Percentiles rank a stretch among this genome's conserved stretches.
Evolutionary conservation across 305 asterid species (phyloP).

Genomic region (Plantago coronopus): DNA sequence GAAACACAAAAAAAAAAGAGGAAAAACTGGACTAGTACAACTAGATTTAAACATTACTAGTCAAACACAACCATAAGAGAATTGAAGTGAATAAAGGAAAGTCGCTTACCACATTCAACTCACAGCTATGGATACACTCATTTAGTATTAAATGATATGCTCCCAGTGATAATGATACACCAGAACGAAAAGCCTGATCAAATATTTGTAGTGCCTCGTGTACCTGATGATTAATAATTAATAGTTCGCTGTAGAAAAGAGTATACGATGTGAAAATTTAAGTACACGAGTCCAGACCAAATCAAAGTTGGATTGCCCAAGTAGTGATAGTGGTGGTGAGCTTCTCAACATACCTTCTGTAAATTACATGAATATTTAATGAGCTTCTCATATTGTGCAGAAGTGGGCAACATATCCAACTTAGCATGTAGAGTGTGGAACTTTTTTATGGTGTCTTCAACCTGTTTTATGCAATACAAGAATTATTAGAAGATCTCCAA

Average conservation of each 20-base stretch:
- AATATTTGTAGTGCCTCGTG: conserved; percentile 66
- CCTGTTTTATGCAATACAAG: conserved; percentile 43
- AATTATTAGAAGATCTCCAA: conserved; percentile 28
- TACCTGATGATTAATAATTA: conserved; percentile 38
- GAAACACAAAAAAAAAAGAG: no score
- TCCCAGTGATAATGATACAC: conserved; percentile 42
- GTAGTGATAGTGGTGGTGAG: conserved; percentile 11
- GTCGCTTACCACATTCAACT: conserved; percentile 68
- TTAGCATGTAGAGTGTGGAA: conserved; percentile 50
- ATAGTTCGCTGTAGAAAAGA: background rate
- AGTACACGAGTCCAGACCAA: conserved; percentile 12
- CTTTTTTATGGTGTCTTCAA: conserved; percentile 54
- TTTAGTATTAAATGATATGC: conserved; percentile 55
- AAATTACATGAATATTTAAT: conserved; percentile 48
- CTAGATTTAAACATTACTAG: background rate
- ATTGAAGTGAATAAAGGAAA: conserved; percentile 14
- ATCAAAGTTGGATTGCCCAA: background rate
- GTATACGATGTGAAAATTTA: conserved; percentile 13
- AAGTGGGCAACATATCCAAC: conserved; percentile 56
- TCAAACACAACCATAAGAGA: no score
- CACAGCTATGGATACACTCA: conserved; percentile 66
- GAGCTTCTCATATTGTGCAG: conserved; percentile 58
- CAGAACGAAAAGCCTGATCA: conserved; percentile 52
- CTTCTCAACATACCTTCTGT: conserved; percentile 52
- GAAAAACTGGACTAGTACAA: background rate